A percentile compares a stretch with the other conserved stretches of the same genome.
Conservation (phyloP, 176 grass and related monocot genomes). For the Chloris gayana region DNA sequence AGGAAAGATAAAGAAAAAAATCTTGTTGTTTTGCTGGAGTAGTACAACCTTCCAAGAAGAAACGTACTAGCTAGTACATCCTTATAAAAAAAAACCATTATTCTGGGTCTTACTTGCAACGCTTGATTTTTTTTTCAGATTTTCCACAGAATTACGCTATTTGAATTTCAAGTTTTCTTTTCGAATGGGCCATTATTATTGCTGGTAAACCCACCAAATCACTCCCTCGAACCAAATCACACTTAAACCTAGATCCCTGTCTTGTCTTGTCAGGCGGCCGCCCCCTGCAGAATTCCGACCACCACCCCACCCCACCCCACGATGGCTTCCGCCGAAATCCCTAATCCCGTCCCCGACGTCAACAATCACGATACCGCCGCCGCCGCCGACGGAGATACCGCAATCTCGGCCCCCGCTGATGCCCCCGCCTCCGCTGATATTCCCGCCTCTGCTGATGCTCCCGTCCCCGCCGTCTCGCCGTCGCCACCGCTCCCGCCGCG, state of each 20-base stretch:
- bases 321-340: constrained; percentile 44
- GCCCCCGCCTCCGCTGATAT: constrained; percentile 26
- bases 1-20: too few relatives aligned
- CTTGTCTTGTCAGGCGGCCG: background rate
- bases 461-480: constrained; percentile 31
- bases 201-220: too few relatives aligned
- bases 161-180: background rate
- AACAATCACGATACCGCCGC: background rate
- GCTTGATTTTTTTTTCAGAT: too few relatives aligned
- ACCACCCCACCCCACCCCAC: background rate
- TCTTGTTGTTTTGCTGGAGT: too few relatives aligned
- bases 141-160: too few relatives aligned
- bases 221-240: background rate
- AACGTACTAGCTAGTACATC: too few relatives aligned
- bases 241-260: constrained; percentile 31
- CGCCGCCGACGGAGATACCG: background rate
- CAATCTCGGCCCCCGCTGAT: constrained; percentile 30
- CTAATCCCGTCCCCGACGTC: constrained; percentile 37
- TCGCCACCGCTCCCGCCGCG: constrained; percentile 58
- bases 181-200: too few relatives aligned
- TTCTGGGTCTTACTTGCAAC: too few relatives aligned
- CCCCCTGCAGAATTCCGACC: background rate
- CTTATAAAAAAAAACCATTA: too few relatives aligned
- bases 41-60: too few relatives aligned
- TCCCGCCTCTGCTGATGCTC: constrained; percentile 23